These are phyloP conservation scores for Sequoiadendron giganteum DNA, from an alignment of 75 land plant genomes.

Conservation along the genomic window DNA sequence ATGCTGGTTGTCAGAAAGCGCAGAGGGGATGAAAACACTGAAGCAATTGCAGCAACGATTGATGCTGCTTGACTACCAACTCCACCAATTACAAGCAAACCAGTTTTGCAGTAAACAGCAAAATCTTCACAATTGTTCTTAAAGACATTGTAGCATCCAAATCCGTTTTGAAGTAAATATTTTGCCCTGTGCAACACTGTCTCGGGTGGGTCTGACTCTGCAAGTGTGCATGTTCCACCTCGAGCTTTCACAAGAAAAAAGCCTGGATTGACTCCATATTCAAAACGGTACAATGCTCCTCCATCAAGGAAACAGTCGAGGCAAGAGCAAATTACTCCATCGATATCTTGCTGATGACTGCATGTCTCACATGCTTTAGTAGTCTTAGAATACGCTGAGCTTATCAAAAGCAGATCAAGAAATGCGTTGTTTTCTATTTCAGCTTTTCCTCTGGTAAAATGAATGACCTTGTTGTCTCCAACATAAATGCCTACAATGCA, in stretches of 20 bases:
- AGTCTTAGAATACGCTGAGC: constrained; percentile 67
- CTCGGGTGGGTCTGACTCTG: constrained; percentile 52
- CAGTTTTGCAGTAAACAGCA: constrained; percentile 78
- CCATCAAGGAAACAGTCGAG: constrained; percentile 56
- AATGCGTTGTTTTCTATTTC: constrained; percentile 23
- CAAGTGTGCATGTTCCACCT: constrained; percentile 83
- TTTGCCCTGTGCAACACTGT: constrained; percentile 62
- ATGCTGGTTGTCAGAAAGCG: constrained; percentile 47
- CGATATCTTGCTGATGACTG: constrained; percentile 20
- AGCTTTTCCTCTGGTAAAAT: constrained; percentile 26
- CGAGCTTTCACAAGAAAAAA: constrained; percentile 60
- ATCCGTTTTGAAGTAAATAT: constrained; percentile 65
- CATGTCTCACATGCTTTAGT: constrained; percentile 41
- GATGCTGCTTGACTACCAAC: constrained; percentile 74
- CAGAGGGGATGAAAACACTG: constrained; percentile 60
- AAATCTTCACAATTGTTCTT: constrained; percentile 83
- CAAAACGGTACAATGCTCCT: constrained; percentile 48
- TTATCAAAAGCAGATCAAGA: constrained; percentile 22
- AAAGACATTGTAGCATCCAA: constrained; percentile 65
- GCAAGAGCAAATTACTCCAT: constrained; percentile 58
- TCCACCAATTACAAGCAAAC: constrained; percentile 37
- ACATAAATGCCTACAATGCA: constrained; percentile 24
- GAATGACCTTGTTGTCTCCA: constrained; percentile 56
- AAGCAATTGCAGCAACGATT: constrained; percentile 37
- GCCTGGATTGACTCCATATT: constrained; percentile 38